Evolutionary conservation across 31 red algal species (phyloP).

Genomic region (Asparagopsis taxiformis): DNA sequence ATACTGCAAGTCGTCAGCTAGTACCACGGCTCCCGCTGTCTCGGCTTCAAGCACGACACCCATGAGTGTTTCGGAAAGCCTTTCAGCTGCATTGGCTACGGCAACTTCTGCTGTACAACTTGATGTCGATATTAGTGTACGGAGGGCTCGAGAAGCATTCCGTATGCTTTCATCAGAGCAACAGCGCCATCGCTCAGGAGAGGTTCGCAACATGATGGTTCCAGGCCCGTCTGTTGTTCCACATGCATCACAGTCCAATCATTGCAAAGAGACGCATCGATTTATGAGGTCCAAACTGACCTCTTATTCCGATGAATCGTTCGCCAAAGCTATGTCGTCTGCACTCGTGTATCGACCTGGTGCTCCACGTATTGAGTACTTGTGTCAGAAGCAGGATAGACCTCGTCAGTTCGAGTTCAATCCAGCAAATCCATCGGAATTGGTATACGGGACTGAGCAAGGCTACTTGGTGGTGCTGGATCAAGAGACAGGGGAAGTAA

Average conservation of each 20-base stretch:
- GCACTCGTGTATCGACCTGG: constrained; percentile 33
- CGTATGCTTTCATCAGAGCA: too few species aligned
- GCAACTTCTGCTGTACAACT: not conserved
- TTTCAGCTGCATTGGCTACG: not conserved
- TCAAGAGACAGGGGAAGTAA: constrained; percentile 47
- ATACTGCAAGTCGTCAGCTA: too few species aligned
- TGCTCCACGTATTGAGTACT: constrained; percentile 51
- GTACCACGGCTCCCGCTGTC: too few species aligned
- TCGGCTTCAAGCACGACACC: too few species aligned
- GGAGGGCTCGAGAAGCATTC: too few species aligned
- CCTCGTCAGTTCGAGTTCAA: constrained; percentile 96
- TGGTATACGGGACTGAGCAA: constrained; percentile 81
- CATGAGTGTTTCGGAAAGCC: not conserved
- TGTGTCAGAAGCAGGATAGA: constrained; percentile 28
- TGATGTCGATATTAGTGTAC: too few species aligned
- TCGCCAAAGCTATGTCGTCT: constrained; percentile 18
- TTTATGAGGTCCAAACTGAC: not conserved
- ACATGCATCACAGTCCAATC: too few species aligned
- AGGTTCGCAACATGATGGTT: too few species aligned
- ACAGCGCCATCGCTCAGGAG: too few species aligned
- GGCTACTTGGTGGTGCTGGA: constrained; percentile 78
- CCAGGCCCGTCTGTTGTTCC: too few species aligned
- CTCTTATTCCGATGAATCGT: constrained; percentile 5
- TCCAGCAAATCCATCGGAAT: constrained; percentile 55
- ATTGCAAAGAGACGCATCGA: not conserved